Percentiles rank a stretch among this genome's conserved stretches.
Conservation (phyloP, 2,329 filamentous ascomycete species). For the Alternaria sp. region DNA sequence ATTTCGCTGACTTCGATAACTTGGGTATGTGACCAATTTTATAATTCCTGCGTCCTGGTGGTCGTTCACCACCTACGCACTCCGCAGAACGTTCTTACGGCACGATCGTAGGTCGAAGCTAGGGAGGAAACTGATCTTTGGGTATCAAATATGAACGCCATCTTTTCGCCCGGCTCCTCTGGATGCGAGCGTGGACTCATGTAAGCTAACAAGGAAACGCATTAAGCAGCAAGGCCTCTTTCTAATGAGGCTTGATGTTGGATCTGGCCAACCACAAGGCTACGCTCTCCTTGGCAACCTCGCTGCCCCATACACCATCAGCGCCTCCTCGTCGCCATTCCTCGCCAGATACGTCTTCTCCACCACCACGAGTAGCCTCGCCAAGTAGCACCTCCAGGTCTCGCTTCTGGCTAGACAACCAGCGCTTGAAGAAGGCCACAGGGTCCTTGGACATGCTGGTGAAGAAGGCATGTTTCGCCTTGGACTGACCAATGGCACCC, state of each 20-base stretch:
- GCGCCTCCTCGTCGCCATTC: constrained; percentile 74
- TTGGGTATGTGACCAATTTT: not conserved
- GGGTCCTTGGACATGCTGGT: constrained; percentile 81
- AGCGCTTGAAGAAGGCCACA: constrained; percentile 81
- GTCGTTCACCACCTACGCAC: not conserved
- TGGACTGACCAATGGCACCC: constrained; percentile 82
- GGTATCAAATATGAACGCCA: constrained; percentile 26
- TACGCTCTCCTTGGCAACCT: constrained; percentile 68
- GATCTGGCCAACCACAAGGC: constrained; percentile 64
- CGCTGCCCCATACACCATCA: constrained; percentile 69
- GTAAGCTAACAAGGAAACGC: constrained; percentile 1
- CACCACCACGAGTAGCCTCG: constrained; percentile 70
- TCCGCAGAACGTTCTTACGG: not conserved
- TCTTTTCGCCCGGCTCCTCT: constrained; percentile 8
- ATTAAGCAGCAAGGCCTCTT: not conserved
- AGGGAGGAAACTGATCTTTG: constrained; percentile 23
- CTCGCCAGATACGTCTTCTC: constrained; percentile 63
- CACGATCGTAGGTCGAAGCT: not conserved
- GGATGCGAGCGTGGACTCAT: constrained; percentile 1
- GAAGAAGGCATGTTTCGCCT: constrained; percentile 91
- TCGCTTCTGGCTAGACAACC: constrained; percentile 89
- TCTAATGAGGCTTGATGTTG: constrained; percentile 45
- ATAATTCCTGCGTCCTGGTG: not conserved
- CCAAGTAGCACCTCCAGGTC: constrained; percentile 89
- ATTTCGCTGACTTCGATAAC: not conserved